Base-by-base conservation (phyloP, 305 asterid species). In the Fraxinus platypoda region DNA sequence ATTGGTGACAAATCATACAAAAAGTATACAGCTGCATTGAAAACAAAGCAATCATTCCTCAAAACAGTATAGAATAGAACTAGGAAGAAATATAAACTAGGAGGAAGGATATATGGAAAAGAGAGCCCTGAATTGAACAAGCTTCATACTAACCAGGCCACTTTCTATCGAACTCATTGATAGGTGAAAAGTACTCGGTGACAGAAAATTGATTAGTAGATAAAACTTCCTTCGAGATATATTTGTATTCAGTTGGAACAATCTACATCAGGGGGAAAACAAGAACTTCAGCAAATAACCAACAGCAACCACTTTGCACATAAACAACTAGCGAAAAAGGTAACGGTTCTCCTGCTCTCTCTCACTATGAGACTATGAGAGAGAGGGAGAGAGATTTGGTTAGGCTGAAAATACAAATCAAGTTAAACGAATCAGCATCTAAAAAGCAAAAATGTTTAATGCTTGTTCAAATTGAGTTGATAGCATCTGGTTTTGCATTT, bases 201-300 rank as follows among this genome's bases (percentile, higher is more conserved):
- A 96, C 98, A 68, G 99, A 96, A 89, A 94, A 96, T 73, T 96
- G 99, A 86, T 96, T 96, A n/a, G 99, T 96, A 23, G 98, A 93
- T 78, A 93, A 83, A 76, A 94, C 93, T 84, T 94, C 92, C 86
- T 92, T 96, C 28, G 99, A 96, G 64, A 96, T 78, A 81, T 93
- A 92, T 84, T 87, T 92, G 90, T 94, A 96, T 84, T 96, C 98
- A 41, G 99, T 96, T 1, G 99, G 99, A 87, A 94, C 99, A 88
- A 96, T 90, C 99, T 96, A 87, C 89, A 88, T 35, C 12, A 71
- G 68, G 66, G 41, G 76, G 64, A 74, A 78, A 75, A 38, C 77
- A 87, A 78, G 54, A 80, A 74, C 54, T 37, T 87, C 46, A 84
- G 64, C 80, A 68, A 73, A 59, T 77, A 49, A 30, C 26, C 76